Evolutionary conservation across 75 land plant species (phyloP).

Genomic region (Sequoia sempervirens): DNA sequence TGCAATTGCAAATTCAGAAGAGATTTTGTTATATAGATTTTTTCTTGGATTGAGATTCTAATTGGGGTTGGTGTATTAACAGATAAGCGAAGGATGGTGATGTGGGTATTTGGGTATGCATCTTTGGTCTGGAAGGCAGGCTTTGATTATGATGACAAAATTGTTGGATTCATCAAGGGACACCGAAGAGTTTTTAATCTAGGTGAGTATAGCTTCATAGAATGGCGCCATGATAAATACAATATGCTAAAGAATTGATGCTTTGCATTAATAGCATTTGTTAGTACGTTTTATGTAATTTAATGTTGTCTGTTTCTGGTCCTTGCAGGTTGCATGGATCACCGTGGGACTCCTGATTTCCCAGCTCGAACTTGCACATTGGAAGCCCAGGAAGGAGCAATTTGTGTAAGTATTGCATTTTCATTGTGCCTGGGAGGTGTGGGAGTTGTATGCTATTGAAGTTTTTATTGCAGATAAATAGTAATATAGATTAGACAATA

Average conservation of each 20-base stretch:
- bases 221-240: no score
- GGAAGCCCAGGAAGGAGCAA: conserved; percentile 60
- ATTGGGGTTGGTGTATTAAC: neutral
- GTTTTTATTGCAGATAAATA: neutral
- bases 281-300: neutral
- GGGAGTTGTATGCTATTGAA: neutral
- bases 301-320: neutral
- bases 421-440: neutral
- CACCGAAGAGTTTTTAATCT: conserved; percentile 75
- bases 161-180: conserved; percentile 78
- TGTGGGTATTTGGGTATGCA: conserved; percentile 92
- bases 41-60: neutral
- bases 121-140: conserved; percentile 93
- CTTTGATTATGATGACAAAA: conserved; percentile 71
- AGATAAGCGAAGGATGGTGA: conserved; percentile 43
- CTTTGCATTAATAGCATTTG: neutral
- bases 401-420: conserved; percentile 66
- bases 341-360: conserved; percentile 82
- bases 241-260: neutral
- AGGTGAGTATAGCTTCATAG: conserved; percentile 32
- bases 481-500: no score
- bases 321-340: conserved; percentile 87
- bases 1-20: neutral
- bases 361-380: conserved; percentile 94
- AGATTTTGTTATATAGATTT: neutral